A percentile compares a stretch with the other conserved stretches of the same genome.
These are phyloP conservation scores for Taphrina confusa DNA, from an alignment of 1,139 yeast species.

Conservation along the genomic window DNA sequence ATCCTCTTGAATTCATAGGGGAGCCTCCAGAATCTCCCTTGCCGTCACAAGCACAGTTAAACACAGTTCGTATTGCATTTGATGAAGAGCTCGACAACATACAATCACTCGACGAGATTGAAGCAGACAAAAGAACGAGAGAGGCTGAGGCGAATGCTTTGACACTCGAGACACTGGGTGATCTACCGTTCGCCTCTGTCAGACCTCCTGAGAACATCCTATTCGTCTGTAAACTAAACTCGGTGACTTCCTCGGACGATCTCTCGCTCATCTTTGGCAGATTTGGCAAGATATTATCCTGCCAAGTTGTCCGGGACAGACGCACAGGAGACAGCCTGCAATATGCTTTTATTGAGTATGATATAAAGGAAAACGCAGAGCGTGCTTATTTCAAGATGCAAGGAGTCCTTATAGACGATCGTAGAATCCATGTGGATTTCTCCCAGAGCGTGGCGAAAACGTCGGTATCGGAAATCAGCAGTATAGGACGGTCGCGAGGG, in stretches of 20 bases:
- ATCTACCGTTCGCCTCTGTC: constrained; percentile 60
- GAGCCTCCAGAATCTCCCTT: constrained; percentile 45
- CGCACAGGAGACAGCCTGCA: constrained; percentile 56
- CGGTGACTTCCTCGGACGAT: constrained; percentile 60
- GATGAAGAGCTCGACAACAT: constrained; percentile 43
- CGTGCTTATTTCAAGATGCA: constrained; percentile 62
- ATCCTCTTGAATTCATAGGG: constrained; percentile 41
- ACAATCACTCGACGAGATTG: constrained; percentile 40
- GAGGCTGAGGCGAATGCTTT: constrained; percentile 58
- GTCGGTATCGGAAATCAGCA: neutral
- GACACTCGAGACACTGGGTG: constrained; percentile 65
- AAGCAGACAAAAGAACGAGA: constrained; percentile 44
- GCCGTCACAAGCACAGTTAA: constrained; percentile 49
- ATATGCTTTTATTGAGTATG: constrained; percentile 66
- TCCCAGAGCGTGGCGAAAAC: constrained; percentile 55
- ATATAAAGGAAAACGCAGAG: constrained; percentile 55
- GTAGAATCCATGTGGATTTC: constrained; percentile 66
- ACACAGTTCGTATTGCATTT: constrained; percentile 48
- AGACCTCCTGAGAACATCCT: constrained; percentile 64
- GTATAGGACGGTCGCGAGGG: too few relatives aligned
- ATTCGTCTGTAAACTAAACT: constrained; percentile 65
- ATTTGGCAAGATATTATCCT: constrained; percentile 58
- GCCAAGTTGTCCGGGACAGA: constrained; percentile 56
- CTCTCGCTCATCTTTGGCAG: constrained; percentile 50
- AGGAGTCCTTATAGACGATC: constrained; percentile 63